These are phyloP conservation scores for Xerophyta viscosa DNA, from an alignment of 106 monocot genomes.

Conservation along the genomic window DNA sequence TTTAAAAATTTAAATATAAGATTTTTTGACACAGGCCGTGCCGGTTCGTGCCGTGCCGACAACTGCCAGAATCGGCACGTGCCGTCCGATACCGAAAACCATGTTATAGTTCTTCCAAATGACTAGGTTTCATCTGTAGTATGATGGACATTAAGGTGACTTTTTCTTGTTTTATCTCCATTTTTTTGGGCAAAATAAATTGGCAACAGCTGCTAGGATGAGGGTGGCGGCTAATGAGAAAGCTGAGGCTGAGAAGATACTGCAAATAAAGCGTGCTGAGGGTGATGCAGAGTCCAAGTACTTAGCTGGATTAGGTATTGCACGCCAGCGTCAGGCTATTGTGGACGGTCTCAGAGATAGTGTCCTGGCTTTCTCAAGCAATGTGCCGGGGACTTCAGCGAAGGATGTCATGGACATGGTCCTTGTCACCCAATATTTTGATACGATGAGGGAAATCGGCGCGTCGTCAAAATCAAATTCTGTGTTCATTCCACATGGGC, in stretches of 20 bases:
- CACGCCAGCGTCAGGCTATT: conserved; percentile 87
- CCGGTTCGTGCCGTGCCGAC: no score
- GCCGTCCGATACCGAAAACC: no score
- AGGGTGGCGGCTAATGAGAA: conserved; percentile 83
- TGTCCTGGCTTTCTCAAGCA: conserved; percentile 64
- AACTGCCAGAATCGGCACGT: no score
- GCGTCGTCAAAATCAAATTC: conserved; percentile 49
- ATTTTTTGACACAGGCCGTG: no score
- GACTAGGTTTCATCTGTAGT: no score
- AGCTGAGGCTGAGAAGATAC: conserved; percentile 86
- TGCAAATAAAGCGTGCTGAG: conserved; percentile 81
- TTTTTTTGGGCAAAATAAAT: no score
- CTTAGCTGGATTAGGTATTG: conserved; percentile 72
- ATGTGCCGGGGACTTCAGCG: conserved; percentile 64
- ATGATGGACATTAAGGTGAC: no score
- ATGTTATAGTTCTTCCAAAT: no score
- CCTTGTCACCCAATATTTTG: conserved; percentile 82
- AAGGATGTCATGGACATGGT: conserved; percentile 98
- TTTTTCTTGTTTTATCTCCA: no score
- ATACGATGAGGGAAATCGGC: conserved; percentile 91
- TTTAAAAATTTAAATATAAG: no score
- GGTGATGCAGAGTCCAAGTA: conserved; percentile 92
- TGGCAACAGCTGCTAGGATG: conserved; percentile 53
- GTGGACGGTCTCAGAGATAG: conserved; percentile 83
- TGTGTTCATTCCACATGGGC: conserved; percentile 85